Percentiles rank a stretch among this genome's conserved stretches.
Conservation (phyloP, 345 rosid species). For the Brassica incana region DNA sequence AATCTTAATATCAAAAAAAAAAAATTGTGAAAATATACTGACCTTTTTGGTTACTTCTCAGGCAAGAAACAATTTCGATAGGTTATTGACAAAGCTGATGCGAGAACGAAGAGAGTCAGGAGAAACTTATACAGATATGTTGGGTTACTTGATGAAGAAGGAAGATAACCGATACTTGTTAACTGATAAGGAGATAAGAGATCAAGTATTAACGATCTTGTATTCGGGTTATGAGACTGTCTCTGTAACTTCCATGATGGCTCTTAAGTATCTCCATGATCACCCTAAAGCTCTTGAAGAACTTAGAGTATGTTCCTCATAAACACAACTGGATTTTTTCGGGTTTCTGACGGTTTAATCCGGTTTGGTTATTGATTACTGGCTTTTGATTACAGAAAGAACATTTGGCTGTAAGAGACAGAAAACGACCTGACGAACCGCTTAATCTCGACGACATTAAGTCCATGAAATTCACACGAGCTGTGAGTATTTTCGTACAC, state of each 20-base stretch:
- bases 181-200: slow-evolving; percentile 65
- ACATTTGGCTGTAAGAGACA: slow-evolving; percentile 62
- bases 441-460: slow-evolving; percentile 63
- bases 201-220: slow-evolving; percentile 76
- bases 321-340: not conserved
- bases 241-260: slow-evolving; percentile 91
- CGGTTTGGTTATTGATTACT: not conserved
- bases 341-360: not conserved
- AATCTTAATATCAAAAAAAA: not conserved
- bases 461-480: slow-evolving; percentile 84
- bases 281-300: slow-evolving; percentile 68
- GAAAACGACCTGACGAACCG: slow-evolving; percentile 66
- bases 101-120: slow-evolving; percentile 54
- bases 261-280: slow-evolving; percentile 81
- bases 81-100: slow-evolving; percentile 53
- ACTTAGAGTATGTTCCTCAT: slow-evolving; percentile 53
- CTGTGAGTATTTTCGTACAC: slow-evolving; percentile 50
- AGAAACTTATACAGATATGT: slow-evolving; percentile 59
- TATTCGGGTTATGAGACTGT: slow-evolving; percentile 87
- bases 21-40: not conserved
- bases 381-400: slow-evolving; percentile 55
- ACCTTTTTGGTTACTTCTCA: slow-evolving; percentile 37
- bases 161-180: slow-evolving; percentile 51
- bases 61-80: slow-evolving; percentile 64
- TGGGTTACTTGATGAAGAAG: slow-evolving; percentile 60